A percentile compares a stretch with the other conserved stretches of the same genome.
Conservation (phyloP, 2,329 filamentous ascomycete genomes). For the Meredithiella fracta region DNA sequence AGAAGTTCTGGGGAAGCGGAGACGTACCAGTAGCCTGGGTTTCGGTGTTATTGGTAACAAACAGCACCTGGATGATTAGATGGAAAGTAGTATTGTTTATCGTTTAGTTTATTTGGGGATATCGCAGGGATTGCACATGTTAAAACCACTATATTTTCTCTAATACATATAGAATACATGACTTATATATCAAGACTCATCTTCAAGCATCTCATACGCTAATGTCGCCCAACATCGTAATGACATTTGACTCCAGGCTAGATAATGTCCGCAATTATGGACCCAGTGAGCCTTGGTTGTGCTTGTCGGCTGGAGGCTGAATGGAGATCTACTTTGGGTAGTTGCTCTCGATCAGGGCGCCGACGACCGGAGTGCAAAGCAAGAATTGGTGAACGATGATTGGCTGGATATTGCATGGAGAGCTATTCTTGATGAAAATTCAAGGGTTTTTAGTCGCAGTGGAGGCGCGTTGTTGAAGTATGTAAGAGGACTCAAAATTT, state of each 20-base stretch:
- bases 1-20: conserved; percentile 35
- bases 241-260: too few relatives aligned
- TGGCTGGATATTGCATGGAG: conserved; percentile 2
- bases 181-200: background rate
- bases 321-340: background rate
- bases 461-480: background rate
- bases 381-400: conserved; percentile 7
- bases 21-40: conserved; percentile 24
- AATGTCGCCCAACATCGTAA: too few relatives aligned
- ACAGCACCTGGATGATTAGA: conserved; percentile 16
- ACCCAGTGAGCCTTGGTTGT: background rate
- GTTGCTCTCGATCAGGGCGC: background rate
- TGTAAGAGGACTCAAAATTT: background rate
- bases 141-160: background rate
- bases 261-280: background rate
- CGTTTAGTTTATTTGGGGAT: background rate
- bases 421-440: background rate
- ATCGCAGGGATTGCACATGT: background rate
- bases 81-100: background rate
- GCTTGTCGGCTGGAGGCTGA: background rate
- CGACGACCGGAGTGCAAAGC: conserved; percentile 12
- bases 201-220: too few relatives aligned
- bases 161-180: background rate
- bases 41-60: conserved; percentile 36
- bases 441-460: background rate